These are phyloP conservation scores for Heritiera littoralis DNA, from an alignment of 345 rosid genomes.

Conservation along the genomic window DNA sequence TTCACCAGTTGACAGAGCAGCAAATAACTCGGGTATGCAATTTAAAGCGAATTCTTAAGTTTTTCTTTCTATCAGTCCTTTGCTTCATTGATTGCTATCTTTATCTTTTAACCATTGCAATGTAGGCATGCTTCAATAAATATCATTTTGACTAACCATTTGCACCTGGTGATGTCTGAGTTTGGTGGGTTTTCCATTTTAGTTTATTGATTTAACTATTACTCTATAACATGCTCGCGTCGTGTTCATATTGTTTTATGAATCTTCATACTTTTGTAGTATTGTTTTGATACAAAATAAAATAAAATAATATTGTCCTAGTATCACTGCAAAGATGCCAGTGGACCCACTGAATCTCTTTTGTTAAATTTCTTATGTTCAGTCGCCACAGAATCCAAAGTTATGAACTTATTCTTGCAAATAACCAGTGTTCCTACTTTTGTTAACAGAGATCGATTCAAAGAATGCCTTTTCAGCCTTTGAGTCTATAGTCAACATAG, in stretches of 20 bases:
- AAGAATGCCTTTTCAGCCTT: conserved; percentile 31
- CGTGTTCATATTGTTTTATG: neutral
- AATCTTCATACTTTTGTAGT: neutral
- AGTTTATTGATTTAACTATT: neutral
- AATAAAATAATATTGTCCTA: too few relatives aligned
- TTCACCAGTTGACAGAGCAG: conserved; percentile 17
- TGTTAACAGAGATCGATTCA: conserved; percentile 28
- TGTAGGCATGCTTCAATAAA: conserved; percentile 4
- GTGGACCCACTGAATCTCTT: neutral
- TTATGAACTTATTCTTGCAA: conserved; percentile 15
- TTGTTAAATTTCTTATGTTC: neutral
- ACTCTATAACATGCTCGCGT: neutral
- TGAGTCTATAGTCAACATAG: conserved; percentile 24
- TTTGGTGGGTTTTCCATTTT: neutral
- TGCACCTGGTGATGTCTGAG: neutral
- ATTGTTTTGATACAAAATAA: too few relatives aligned
- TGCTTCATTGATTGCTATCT: neutral
- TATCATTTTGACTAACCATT: neutral
- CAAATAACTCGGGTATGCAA: conserved; percentile 31
- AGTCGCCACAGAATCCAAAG: neutral
- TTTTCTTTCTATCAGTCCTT: neutral
- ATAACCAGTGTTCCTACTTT: conserved; percentile 14
- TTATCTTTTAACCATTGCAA: neutral
- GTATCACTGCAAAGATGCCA: neutral
- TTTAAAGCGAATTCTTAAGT: neutral